phyloP scores from a whole-genome alignment of 148 eudicot species.

The Hydrangea macrophylla region DNA sequence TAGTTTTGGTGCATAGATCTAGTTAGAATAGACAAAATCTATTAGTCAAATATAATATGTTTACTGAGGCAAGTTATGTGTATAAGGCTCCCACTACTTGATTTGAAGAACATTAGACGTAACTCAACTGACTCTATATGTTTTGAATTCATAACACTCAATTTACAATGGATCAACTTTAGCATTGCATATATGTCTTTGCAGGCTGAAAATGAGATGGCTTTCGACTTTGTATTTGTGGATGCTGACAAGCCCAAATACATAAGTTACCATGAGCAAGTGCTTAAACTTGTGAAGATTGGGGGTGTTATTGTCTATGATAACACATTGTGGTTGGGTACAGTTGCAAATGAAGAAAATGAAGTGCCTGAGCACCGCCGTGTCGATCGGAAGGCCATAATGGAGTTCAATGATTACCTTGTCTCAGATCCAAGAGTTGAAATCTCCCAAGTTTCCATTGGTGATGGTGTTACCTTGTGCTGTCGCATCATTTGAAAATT shows the following conservation, averaged over 20 bases:
- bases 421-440: not conserved
- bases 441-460: constrained; percentile 4
- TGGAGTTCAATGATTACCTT: not conserved
- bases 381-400: not conserved
- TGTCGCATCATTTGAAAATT: not conserved
- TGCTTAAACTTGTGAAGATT: constrained; percentile 1
- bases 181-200: not conserved
- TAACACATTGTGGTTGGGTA: constrained; percentile 10
- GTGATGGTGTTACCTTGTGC: constrained; percentile 5
- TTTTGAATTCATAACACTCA: no score
- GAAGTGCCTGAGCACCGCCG: not conserved
- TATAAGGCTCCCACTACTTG: no score
- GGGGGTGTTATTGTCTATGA: constrained; percentile 14
- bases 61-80: no score
- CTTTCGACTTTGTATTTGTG: not conserved
- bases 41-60: no score
- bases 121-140: no score
- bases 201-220: not conserved
- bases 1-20: no score
- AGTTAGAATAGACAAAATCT: no score
- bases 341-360: not conserved
- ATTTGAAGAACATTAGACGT: no score
- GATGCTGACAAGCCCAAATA: constrained; percentile 13
- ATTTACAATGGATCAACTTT: not conserved
- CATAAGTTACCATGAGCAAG: constrained; percentile 11